Evolutionary conservation across 139 green algal genomes (phyloP).

Genomic region (Coelastrella sp.): DNA sequence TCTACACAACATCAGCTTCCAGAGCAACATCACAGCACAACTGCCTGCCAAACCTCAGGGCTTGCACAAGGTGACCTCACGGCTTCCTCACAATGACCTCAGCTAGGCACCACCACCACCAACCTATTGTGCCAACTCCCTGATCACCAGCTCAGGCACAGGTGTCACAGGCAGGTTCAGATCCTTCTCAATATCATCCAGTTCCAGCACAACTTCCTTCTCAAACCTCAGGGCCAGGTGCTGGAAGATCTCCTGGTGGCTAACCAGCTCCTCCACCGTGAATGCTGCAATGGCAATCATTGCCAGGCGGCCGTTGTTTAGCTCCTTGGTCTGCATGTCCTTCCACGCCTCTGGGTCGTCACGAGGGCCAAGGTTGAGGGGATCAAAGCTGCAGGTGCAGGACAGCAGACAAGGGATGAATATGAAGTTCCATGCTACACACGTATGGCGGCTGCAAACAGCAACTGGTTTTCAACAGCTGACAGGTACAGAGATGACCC

Average conservation of each 20-base stretch:
- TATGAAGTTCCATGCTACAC: too few species aligned
- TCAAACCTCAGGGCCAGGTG: slow-evolving; percentile 60
- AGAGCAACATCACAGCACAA: too few species aligned
- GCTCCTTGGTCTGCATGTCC: slow-evolving; percentile 83
- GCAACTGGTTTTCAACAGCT: too few species aligned
- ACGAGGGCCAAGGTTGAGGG: slow-evolving; percentile 72
- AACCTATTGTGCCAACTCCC: slow-evolving; percentile 28
- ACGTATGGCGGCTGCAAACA: too few species aligned
- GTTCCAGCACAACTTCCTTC: slow-evolving; percentile 62
- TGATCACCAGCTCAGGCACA: slow-evolving; percentile 27
- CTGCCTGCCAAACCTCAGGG: too few species aligned
- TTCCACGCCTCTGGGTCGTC: slow-evolving; percentile 70
- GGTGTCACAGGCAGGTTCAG: slow-evolving; percentile 39
- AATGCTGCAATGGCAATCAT: slow-evolving; percentile 89
- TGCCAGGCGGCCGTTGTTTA: slow-evolving; percentile 89
- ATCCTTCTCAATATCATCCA: slow-evolving; percentile 55
- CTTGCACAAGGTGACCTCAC: too few species aligned
- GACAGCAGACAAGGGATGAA: neutral
- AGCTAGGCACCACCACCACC: too few species aligned
- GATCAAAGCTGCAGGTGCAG: slow-evolving; percentile 73
- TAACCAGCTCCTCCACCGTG: slow-evolving; percentile 73
- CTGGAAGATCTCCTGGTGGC: slow-evolving; percentile 62
- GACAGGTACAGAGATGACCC: too few species aligned
- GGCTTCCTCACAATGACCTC: too few species aligned
- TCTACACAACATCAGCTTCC: too few species aligned